These are phyloP conservation scores for Phalaenopsis equestris DNA, from an alignment of 106 monocot species.

Conservation along the genomic window DNA sequence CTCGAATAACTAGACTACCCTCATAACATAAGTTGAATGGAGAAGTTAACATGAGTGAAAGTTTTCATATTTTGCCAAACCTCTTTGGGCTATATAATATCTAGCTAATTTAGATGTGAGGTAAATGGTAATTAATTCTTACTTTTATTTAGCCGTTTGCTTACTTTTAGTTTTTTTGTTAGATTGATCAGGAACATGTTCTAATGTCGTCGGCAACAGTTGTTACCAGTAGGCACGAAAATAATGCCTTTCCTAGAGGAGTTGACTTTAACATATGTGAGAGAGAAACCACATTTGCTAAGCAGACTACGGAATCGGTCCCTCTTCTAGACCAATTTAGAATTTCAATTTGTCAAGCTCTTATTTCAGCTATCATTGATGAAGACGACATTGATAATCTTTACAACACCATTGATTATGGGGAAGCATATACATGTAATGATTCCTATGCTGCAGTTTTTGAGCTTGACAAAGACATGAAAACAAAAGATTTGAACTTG, in stretches of 20 bases:
- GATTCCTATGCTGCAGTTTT: slow-evolving; percentile 15
- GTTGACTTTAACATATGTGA: slow-evolving; percentile 8
- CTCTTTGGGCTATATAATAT: no score
- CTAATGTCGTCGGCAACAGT: slow-evolving; percentile 22
- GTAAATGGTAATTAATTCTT: not conserved
- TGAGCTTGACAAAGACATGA: slow-evolving; percentile 29
- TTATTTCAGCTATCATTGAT: slow-evolving; percentile 63
- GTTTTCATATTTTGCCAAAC: no score
- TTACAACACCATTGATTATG: slow-evolving; percentile 8
- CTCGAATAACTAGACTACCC: not conserved
- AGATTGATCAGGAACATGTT: slow-evolving; percentile 26
- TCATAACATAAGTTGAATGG: no score
- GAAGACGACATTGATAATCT: slow-evolving; percentile 46
- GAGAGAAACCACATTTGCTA: slow-evolving; percentile 8
- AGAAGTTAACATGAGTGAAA: no score
- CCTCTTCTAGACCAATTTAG: slow-evolving; percentile 30
- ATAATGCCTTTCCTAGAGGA: slow-evolving; percentile 19
- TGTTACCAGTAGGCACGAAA: slow-evolving; percentile 5
- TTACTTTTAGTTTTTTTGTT: slow-evolving; percentile 1
- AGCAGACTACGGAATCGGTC: slow-evolving; percentile 20
- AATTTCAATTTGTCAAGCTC: slow-evolving; percentile 55
- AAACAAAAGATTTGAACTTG: slow-evolving; percentile 13
- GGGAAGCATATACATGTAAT: slow-evolving; percentile 15
- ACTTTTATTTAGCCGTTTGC: not conserved
- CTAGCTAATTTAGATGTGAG: not conserved